Conservation (phyloP, 768 basidiomycete species). For the Harrya chromipes region DNA sequence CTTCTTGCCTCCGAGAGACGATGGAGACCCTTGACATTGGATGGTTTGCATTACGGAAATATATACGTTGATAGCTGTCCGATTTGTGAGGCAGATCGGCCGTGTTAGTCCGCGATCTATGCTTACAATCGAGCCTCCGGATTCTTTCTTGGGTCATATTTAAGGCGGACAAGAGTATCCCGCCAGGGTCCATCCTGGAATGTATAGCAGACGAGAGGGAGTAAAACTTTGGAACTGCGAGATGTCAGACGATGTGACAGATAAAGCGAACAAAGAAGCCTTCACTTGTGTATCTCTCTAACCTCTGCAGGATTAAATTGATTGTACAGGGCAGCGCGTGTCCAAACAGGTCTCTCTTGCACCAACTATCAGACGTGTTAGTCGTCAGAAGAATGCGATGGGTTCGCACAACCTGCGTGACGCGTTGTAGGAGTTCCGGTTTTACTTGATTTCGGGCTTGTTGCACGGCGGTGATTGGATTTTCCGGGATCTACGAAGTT, state of each 20-base stretch:
- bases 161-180: slow-evolving; percentile 80
- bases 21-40: slow-evolving; percentile 76
- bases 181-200: slow-evolving; percentile 95
- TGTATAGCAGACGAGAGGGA: slow-evolving; percentile 81
- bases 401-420: slow-evolving; percentile 45
- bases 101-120: not conserved
- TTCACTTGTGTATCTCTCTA: slow-evolving; percentile 74
- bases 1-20: slow-evolving; percentile 58
- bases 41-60: slow-evolving; percentile 86
- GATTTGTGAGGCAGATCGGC: slow-evolving; percentile 2
- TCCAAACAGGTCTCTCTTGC: slow-evolving; percentile 80
- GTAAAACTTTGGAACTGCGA: slow-evolving; percentile 71
- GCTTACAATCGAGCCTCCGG: slow-evolving; percentile 73
- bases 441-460: slow-evolving; percentile 55
- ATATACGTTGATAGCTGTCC: slow-evolving; percentile 85
- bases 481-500: slow-evolving; percentile 54
- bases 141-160: slow-evolving; percentile 85
- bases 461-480: slow-evolving; percentile 60
- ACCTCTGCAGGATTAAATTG: slow-evolving; percentile 69
- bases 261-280: not conserved
- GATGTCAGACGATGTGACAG: slow-evolving; percentile 3
- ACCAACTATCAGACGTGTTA: slow-evolving; percentile 53
- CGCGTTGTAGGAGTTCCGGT: slow-evolving; percentile 48
- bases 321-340: slow-evolving; percentile 79
- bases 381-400: slow-evolving; percentile 2